Evolutionary conservation across 306 rosid genomes (phyloP), one percentile per base, ranked within the genome.

Genomic region (Hippophae tibetana): DNA sequence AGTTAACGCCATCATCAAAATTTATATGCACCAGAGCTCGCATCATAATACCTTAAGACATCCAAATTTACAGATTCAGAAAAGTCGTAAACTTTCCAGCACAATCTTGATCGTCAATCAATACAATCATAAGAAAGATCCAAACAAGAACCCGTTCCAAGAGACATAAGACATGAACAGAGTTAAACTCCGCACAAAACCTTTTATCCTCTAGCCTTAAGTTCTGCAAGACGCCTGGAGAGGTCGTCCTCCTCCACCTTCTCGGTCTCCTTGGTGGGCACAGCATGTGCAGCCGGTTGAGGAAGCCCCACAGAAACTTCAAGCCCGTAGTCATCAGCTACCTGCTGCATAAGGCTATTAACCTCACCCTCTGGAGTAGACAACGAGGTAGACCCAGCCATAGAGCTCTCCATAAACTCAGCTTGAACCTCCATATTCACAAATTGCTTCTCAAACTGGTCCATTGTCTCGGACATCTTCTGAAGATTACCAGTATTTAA

Each of bases 351-450:
- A 59, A 90, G 72, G 60, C 85, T 90, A 62, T 90, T 90, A 41
- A 90, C 97, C 68, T 90, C 97, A 1, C 95, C 97, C 60, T 90
- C 97, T 0, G 97, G 97, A 0, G 97, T 90, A 0, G 95, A 86
- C 8, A 90, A 78, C 8, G 97, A 90, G 10, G 97, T 90, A 0
- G 95, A 86, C 13, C 97, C 97, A 3, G 97, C 97, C 97, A 90
- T 90, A 52, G 97, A 77, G 60, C 80, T 84, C 76, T 90, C 95
- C 97, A 90, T 84, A 67, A 90, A 90, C 79, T 84, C 97, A 0
- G 97, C 97, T 69, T 90, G 97, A 38, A 90, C 97, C 84, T 90
- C 97, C 97, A 90, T 90, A 58, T 90, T 87, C 13, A 90, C 95
- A 43, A 90, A 90, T 77, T 90, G 95, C 81, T 84, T 90, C 90